Conservation (phyloP, 2,329 filamentous ascomycete species). For the Fusarium nanum region DNA sequence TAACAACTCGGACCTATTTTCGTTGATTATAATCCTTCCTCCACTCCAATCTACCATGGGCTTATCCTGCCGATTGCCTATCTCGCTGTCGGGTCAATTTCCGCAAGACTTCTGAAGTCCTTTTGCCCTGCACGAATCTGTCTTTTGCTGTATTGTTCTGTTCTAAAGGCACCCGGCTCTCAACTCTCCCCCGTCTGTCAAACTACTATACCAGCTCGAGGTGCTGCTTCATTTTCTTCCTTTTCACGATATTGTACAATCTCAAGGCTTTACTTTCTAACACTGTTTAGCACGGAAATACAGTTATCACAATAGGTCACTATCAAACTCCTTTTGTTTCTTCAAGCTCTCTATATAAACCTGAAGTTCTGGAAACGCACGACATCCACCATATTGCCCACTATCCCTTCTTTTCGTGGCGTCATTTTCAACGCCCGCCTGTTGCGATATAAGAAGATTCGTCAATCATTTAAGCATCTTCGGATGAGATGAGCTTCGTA, state of each 20-base stretch:
- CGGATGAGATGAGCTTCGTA: constrained; percentile 77
- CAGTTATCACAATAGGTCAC: neutral
- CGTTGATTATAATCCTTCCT: constrained; percentile 4
- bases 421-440: constrained; percentile 27
- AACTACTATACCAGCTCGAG: neutral
- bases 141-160: neutral
- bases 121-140: neutral
- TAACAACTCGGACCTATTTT: constrained; percentile 43
- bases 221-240: neutral
- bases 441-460: constrained; percentile 22
- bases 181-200: neutral
- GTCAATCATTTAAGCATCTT: constrained; percentile 48
- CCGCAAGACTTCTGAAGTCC: neutral
- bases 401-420: constrained; percentile 24
- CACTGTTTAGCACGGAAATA: neutral
- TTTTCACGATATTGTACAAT: neutral
- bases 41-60: constrained; percentile 3
- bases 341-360: constrained; percentile 40
- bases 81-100: constrained; percentile 21
- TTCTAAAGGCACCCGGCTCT: neutral
- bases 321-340: constrained; percentile 28
- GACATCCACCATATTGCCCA: constrained; percentile 39
- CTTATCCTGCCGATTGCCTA: neutral
- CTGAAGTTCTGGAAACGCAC: constrained; percentile 31
- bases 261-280: neutral